These are phyloP conservation scores for Entrophospora sp. DNA, from an alignment of 192 early-diverging fungal species.

Conservation along the genomic window DNA sequence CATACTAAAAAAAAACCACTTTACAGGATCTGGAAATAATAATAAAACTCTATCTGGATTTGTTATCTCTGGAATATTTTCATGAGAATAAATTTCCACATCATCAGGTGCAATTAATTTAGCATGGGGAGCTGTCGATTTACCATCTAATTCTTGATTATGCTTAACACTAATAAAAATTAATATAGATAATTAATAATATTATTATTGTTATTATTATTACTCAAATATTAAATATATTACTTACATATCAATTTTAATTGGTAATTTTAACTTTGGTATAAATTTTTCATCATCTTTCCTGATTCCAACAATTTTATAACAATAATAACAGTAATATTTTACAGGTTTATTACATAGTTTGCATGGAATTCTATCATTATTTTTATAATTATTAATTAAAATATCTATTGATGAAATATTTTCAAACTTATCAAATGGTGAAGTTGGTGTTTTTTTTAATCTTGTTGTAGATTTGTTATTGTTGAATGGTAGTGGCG, in stretches of 20 bases:
- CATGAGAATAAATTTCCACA: conserved; percentile 52
- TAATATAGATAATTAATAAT: conserved; percentile 78
- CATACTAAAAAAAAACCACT: conserved; percentile 42
- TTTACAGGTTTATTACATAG: conserved; percentile 57
- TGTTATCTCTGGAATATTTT: conserved; percentile 40
- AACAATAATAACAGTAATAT: conserved; percentile 69
- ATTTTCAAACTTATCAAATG: too few relatives aligned
- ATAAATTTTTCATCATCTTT: conserved; percentile 35
- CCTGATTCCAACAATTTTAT: conserved; percentile 39
- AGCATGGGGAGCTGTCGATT: conserved; percentile 83
- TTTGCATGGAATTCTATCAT: conserved; percentile 45
- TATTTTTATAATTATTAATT: too few relatives aligned
- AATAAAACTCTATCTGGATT: conserved; percentile 56
- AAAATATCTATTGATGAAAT: too few relatives aligned
- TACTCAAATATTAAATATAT: too few relatives aligned
- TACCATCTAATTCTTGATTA: conserved; percentile 68
- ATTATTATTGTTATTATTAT: conserved; percentile 21
- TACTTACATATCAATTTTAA: conserved; percentile 59
- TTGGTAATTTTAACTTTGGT: conserved; percentile 58
- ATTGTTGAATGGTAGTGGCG: too few relatives aligned
- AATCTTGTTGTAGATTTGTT: too few relatives aligned
- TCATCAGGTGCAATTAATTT: conserved; percentile 62
- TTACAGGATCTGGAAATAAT: conserved; percentile 80
- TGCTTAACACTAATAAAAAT: too few relatives aligned
- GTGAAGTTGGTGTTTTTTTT: too few relatives aligned